Evolutionary conservation across 192 early-diverging fungal genomes (phyloP).

Genomic region (Linnemannia exigua): DNA sequence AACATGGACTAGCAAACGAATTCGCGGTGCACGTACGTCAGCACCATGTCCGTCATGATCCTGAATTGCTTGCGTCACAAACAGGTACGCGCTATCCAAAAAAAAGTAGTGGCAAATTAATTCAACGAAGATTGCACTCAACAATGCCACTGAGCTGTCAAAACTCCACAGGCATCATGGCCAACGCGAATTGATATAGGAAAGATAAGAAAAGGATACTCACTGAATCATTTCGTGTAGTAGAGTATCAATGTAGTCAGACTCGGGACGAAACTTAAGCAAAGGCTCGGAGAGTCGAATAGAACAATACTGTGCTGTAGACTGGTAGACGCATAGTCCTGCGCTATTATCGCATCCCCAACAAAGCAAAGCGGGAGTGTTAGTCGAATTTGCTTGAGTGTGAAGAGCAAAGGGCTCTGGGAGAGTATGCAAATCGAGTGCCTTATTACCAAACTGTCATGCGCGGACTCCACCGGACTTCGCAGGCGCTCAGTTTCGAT

Average conservation of each 20-base stretch:
- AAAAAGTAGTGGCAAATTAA: not conserved
- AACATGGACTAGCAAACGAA: no score
- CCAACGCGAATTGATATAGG: no score
- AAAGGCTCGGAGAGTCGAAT: conserved; percentile 73
- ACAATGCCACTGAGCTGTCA: no score
- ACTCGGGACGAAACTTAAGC: conserved; percentile 72
- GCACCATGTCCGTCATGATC: conserved; percentile 76
- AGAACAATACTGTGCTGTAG: conserved; percentile 59
- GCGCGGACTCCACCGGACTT: conserved; percentile 67
- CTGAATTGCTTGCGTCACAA: conserved; percentile 66
- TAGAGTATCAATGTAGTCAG: conserved; percentile 74
- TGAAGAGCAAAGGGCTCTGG: not conserved
- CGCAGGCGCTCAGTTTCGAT: conserved; percentile 63
- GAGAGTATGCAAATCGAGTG: not conserved
- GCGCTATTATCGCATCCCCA: conserved; percentile 48
- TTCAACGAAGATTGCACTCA: not conserved
- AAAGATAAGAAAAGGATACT: not conserved
- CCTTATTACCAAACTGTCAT: conserved; percentile 64
- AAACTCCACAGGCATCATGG: not conserved
- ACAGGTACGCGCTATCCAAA: conserved; percentile 65
- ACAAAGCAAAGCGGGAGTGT: not conserved
- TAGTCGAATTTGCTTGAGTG: not conserved
- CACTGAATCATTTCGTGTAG: conserved; percentile 81
- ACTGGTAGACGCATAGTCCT: conserved; percentile 68
- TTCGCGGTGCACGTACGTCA: conserved; percentile 37